Evolutionary conservation across 768 basidiomycete species (phyloP).

Genomic region (Pulveroboletus sp.): DNA sequence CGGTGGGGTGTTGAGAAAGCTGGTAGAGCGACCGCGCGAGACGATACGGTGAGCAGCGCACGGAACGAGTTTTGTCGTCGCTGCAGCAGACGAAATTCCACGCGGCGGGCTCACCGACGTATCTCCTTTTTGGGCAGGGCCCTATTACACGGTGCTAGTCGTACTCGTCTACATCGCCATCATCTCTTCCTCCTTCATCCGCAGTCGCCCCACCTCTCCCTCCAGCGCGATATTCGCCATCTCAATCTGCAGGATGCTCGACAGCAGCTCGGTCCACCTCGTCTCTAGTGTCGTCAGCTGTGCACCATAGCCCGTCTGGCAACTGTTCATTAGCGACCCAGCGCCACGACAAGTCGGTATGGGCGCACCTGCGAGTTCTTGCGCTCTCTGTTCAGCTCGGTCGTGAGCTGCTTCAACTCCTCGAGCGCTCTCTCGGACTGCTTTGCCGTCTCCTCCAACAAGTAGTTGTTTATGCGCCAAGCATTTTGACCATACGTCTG

Average conservation of each 20-base stretch:
- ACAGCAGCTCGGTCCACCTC: conserved; percentile 90
- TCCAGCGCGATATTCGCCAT: conserved; percentile 91
- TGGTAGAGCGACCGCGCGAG: background rate
- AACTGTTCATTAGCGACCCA: background rate
- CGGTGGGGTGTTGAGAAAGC: background rate
- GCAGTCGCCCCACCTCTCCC: conserved; percentile 64
- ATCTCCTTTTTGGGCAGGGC: conserved; percentile 25
- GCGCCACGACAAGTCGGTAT: background rate
- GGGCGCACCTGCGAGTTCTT: conserved; percentile 73
- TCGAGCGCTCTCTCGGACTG: conserved; percentile 70
- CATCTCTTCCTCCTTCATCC: conserved; percentile 58
- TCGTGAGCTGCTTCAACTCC: conserved; percentile 70
- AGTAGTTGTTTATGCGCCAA: conserved; percentile 88
- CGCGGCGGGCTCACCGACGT: conserved; percentile 10
- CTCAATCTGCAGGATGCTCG: conserved; percentile 87
- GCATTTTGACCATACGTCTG: conserved; percentile 88
- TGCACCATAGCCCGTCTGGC: conserved; percentile 69
- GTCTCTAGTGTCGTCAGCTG: conserved; percentile 80
- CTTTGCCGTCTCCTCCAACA: conserved; percentile 72
- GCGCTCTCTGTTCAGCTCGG: conserved; percentile 82
- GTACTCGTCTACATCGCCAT: conserved; percentile 28
- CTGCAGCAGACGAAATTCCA: conserved; percentile 13
- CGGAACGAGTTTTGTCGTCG: conserved; percentile 7
- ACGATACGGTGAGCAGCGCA: background rate
- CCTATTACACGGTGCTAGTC: background rate